Base-by-base conservation (phyloP, 2,329 filamentous ascomycete species). In the Verticillium zaregamsianum region DNA sequence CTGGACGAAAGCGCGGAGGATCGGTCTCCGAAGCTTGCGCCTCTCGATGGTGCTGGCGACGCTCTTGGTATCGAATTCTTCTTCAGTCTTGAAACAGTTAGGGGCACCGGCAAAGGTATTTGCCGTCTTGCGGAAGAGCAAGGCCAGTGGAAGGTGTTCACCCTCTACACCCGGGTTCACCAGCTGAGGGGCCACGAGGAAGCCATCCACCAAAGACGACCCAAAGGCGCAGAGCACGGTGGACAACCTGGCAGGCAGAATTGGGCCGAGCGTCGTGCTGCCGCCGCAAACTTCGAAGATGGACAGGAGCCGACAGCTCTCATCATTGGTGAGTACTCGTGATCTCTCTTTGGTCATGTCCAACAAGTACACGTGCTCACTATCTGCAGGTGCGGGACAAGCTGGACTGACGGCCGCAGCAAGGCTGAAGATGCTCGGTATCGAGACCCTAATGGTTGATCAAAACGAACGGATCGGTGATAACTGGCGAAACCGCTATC, bases 401-500 rank as follows among this genome's bases (percentile, higher is more conserved):
- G 79, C 76, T 5, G 85, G 85, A 0, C 74, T 87, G 6, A 80
- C 79, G 0, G 76, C 76, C 2, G 78, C 80, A 8, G 84, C 83
- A 3, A 79, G 83, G 5, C 72, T 87, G 32, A 86, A 85, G 67
- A 82, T 83, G 77, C 75, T 86, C 12, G 73, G 78, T 7, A 74
- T 87, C 1, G 72, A 80, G 17, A 72, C 80, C 0, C 73, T 87
- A 23, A 68, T 84, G 7, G 76, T 87, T 57, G 85, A 87, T 64
- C 71, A 73, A 15, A 80, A 82, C 65, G 75, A 78, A 1, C 70
- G 75, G 1, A 74, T 87, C 5, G 85, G 86, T 8, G 85, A 88
- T 69, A 86, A 82, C 67, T 89, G 86, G 86, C 77, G 84, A 37
- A 79, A 78, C 20, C 75, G 86, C 23, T 88, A 88, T 65, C 80